Conservation (phyloP, 768 basidiomycete genomes). For the Serendipita sp. region DNA sequence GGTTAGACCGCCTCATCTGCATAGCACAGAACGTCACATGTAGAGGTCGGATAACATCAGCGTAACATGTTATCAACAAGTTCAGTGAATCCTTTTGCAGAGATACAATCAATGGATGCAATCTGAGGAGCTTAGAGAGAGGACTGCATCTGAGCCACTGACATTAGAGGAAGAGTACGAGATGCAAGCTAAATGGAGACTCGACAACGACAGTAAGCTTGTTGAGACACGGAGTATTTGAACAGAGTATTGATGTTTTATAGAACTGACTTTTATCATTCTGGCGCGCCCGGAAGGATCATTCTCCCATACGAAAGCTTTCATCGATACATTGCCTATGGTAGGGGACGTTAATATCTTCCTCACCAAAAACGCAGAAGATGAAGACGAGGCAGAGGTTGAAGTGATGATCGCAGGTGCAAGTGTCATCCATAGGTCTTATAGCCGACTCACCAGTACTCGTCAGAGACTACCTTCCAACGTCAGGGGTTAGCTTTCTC, state of each 20-base stretch:
- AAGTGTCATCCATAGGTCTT: conserved; percentile 22
- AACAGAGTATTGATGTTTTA: background rate
- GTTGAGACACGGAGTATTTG: background rate
- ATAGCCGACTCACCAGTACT: conserved; percentile 16
- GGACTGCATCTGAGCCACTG: conserved; percentile 77
- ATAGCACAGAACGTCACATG: conserved; percentile 28
- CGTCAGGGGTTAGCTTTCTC: conserved; percentile 50
- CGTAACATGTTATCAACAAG: background rate
- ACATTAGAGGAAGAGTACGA: conserved; percentile 66
- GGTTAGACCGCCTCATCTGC: conserved; percentile 15
- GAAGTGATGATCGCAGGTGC: conserved; percentile 80
- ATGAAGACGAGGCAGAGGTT: conserved; percentile 49
- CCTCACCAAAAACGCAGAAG: conserved; percentile 35
- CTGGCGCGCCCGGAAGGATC: conserved; percentile 28
- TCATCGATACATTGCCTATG: conserved; percentile 39
- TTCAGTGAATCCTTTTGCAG: conserved; percentile 23
- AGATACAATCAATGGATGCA: conserved; percentile 86
- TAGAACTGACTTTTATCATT: conserved; percentile 82
- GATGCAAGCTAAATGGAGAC: conserved; percentile 91
- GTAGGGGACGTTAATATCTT: conserved; percentile 90
- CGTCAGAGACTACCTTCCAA: conserved; percentile 40
- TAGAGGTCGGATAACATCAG: conserved; percentile 20
- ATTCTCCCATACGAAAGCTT: conserved; percentile 13
- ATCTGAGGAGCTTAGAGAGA: conserved; percentile 46
- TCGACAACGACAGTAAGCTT: conserved; percentile 61